Conservation (phyloP, 164 flowering plant species). For the Vitis labrusca region DNA sequence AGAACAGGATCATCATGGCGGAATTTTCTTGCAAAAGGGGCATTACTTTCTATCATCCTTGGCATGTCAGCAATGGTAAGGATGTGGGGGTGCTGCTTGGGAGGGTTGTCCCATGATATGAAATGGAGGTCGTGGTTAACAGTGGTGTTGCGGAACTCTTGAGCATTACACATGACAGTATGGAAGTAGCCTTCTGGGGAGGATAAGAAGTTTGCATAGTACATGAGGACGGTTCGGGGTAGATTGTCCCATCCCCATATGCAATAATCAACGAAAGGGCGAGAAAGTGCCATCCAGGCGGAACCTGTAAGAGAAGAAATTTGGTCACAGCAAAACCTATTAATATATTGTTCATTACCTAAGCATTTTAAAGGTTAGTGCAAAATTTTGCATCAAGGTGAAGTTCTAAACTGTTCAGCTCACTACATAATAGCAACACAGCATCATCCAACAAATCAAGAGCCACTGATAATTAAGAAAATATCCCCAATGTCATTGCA, state of each 20-base stretch:
- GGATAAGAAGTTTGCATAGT: slow-evolving; percentile 69
- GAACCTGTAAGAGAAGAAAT: slow-evolving; percentile 41
- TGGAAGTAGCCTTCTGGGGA: slow-evolving; percentile 87
- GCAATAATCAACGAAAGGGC: slow-evolving; percentile 66
- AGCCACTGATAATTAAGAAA: too few species aligned
- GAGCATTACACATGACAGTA: slow-evolving; percentile 71
- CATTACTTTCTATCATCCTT: slow-evolving; percentile 57
- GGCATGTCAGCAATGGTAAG: slow-evolving; percentile 50
- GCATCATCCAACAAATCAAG: too few species aligned
- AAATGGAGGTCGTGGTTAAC: slow-evolving; percentile 74
- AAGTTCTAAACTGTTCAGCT: too few species aligned
- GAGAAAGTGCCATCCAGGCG: slow-evolving; percentile 77
- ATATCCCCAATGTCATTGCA: too few species aligned
- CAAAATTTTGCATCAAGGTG: too few species aligned
- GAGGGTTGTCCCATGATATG: slow-evolving; percentile 84
- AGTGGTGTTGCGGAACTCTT: slow-evolving; percentile 66
- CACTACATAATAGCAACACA: too few species aligned
- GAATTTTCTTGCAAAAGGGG: slow-evolving; percentile 79
- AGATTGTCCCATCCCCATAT: slow-evolving; percentile 85
- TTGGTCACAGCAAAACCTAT: background rate
- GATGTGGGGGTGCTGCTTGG: slow-evolving; percentile 76
- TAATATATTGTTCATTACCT: background rate
- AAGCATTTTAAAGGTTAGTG: background rate
- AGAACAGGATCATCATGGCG: slow-evolving; percentile 60
- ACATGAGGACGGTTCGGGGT: slow-evolving; percentile 73